Percentiles rank a stretch among this genome's conserved stretches.
These are phyloP conservation scores for Solanum pinnatisectum DNA, from an alignment of 257 asterid species.

Conservation along the genomic window DNA sequence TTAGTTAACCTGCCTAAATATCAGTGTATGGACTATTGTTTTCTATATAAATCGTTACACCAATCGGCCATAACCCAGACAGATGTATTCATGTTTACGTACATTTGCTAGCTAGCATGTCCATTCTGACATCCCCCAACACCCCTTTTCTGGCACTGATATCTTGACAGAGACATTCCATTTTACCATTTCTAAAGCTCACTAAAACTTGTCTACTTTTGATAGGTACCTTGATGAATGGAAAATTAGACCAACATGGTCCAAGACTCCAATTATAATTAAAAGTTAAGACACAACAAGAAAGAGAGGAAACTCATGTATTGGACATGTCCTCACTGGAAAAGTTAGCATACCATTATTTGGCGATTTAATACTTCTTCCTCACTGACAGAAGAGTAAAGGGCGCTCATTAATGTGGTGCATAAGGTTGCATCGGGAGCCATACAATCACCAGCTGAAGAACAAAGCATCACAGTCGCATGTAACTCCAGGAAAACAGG, in stretches of 20 bases:
- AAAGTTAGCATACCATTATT: slow-evolving; percentile 52
- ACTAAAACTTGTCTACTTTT: not conserved
- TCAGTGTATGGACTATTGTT: not conserved
- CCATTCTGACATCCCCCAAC: not conserved
- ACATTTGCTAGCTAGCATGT: not conserved
- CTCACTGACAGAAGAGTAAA: slow-evolving; percentile 72
- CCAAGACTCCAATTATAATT: not conserved
- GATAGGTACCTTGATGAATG: not conserved
- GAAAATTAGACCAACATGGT: not conserved
- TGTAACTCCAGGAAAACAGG: slow-evolving; percentile 76
- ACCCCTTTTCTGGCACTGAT: not conserved
- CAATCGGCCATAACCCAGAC: not conserved
- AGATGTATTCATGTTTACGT: not conserved
- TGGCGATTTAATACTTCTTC: slow-evolving; percentile 71
- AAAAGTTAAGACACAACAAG: not conserved
- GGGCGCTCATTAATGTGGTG: slow-evolving; percentile 75
- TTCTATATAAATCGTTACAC: not conserved
- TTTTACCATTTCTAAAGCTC: not conserved
- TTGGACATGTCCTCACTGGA: not conserved
- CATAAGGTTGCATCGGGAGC: slow-evolving; percentile 80
- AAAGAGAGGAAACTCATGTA: not conserved
- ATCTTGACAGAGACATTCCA: not conserved
- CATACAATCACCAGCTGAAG: slow-evolving; percentile 86
- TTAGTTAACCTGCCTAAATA: not conserved
- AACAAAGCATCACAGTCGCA: slow-evolving; percentile 71